These are phyloP conservation scores for Meyerozyma guilliermondii DNA, from an alignment of 1,139 yeast species.

Conservation along the genomic window DNA sequence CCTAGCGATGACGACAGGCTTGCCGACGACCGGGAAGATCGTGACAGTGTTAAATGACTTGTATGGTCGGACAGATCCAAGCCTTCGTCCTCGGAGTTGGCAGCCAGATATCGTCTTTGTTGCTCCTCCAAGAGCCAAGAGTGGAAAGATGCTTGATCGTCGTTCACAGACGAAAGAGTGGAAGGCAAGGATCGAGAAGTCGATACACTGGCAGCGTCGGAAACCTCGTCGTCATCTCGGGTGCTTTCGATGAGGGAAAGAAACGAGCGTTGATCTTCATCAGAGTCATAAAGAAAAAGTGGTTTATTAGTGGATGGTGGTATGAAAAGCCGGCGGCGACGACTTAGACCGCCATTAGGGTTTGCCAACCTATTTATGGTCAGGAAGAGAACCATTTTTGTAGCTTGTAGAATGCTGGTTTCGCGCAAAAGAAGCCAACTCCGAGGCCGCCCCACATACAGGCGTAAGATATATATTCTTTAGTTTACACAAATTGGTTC, in stretches of 20 bases:
- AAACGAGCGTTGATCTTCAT: conserved; percentile 64
- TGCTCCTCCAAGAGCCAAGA: conserved; percentile 67
- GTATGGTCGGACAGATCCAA: conserved; percentile 2
- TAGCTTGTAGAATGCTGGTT: neutral
- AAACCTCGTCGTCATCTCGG: conserved; percentile 34
- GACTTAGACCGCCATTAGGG: conserved; percentile 32
- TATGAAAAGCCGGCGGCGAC: conserved; percentile 47
- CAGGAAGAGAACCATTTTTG: conserved; percentile 36
- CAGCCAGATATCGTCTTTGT: conserved; percentile 49
- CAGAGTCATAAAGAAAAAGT: conserved; percentile 56
- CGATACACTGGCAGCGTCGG: conserved; percentile 49
- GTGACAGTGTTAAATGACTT: conserved; percentile 8
- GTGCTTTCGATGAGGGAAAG: conserved; percentile 40
- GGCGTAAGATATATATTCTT: too few species aligned
- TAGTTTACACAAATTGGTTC: neutral
- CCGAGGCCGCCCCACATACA: too few species aligned
- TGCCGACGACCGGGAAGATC: conserved; percentile 2
- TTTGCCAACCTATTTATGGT: conserved; percentile 39
- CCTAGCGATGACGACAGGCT: conserved; percentile 14
- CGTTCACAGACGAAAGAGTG: conserved; percentile 47
- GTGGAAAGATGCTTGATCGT: conserved; percentile 48
- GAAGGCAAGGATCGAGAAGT: conserved; percentile 63
- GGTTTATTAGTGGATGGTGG: conserved; percentile 72
- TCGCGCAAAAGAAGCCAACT: neutral
- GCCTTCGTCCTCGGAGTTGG: conserved; percentile 14